Evolutionary conservation across 2,329 filamentous ascomycete genomes (phyloP).

Genomic region (Mycosphaerella arachidis): DNA sequence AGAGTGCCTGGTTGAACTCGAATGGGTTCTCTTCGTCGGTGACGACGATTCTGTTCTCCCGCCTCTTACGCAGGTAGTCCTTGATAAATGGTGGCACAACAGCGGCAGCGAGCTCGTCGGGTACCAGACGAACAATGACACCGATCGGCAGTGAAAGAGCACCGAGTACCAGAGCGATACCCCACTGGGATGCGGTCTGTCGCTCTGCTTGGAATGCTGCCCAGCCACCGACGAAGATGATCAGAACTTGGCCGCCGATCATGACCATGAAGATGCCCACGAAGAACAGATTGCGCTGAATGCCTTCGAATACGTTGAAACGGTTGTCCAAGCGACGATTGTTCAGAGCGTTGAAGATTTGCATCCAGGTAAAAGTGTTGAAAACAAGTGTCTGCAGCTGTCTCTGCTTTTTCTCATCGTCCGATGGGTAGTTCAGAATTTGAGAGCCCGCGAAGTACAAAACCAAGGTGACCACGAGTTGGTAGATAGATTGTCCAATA

Average conservation of each 20-base stretch:
- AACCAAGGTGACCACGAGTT: slow-evolving; percentile 72
- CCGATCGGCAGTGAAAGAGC: slow-evolving; percentile 81
- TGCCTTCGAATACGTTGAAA: slow-evolving; percentile 92
- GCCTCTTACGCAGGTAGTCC: slow-evolving; percentile 33
- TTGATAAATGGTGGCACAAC: slow-evolving; percentile 42
- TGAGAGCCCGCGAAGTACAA: slow-evolving; percentile 69
- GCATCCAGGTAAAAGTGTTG: slow-evolving; percentile 99
- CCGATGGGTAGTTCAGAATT: slow-evolving; percentile 56
- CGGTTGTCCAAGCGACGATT: slow-evolving; percentile 91
- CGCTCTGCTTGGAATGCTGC: slow-evolving; percentile 69
- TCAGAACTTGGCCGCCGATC: slow-evolving; percentile 83
- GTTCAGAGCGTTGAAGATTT: slow-evolving; percentile 98
- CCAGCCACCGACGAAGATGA: slow-evolving; percentile 75
- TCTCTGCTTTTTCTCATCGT: slow-evolving; percentile 33
- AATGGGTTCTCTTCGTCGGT: slow-evolving; percentile 40
- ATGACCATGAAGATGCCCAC: slow-evolving; percentile 79
- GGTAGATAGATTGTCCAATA: slow-evolving; percentile 83
- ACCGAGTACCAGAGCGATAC: slow-evolving; percentile 76
- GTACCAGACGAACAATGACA: slow-evolving; percentile 73
- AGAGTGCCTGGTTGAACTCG: slow-evolving; percentile 65
- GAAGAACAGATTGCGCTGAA: slow-evolving; percentile 84
- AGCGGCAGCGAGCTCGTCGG: slow-evolving; percentile 59
- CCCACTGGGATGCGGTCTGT: slow-evolving; percentile 77
- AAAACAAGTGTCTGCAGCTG: slow-evolving; percentile 80
- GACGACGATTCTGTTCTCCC: slow-evolving; percentile 40